Evolutionary conservation across 73 alveolate genomes (phyloP), one percentile per base, ranked within the genome.

Genomic region (Paramecium octaurelia): DNA sequence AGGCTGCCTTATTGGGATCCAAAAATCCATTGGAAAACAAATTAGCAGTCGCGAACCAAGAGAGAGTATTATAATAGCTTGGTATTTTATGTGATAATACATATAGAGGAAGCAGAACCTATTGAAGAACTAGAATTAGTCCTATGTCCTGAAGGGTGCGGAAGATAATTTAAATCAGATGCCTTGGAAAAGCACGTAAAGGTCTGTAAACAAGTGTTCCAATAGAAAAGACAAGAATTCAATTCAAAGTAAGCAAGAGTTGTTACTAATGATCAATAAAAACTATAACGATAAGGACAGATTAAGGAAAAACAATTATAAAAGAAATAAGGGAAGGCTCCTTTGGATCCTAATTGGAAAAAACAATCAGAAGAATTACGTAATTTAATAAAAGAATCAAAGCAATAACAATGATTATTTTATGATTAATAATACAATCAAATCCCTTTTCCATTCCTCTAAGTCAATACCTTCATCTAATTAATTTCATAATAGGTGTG

Each of bases 191-290:
- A 93, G 86, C 98, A 95, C 92, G 89, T 46, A 20, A 93, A 92
- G 31, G 94, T 96, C 46, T 96, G 98, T 92, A 92, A 93, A 46
- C 92, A 95, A 76, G 98, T 96, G 20, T 96, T 96, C 92, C 80
- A 89, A 71, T 70, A 92, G 42, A 96, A 96, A 68, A 50, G 97
- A 73, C 90, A 96, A 68, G 96, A 68, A 20, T 96, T 96, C 71
- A 93, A 96, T 68, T 86, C 86, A 18, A 87, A 86, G 34, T 64
- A 92, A 50, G 92, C 94, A 24, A 92, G 98, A 69, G 54, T 87
- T 80, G 92, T 83, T 35, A 85, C 46, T 48, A 57, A 38, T 43
- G 88, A 84, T 24, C 23, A 89, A 46, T 64, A 89, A 31, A 48
- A 89, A 14, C 35, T 89, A 24, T 34, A 44, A 7, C 36, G 91